Evolutionary conservation across 495 filamentous ascomycete genomes (phyloP).

Genomic region (Platismatia glauca): DNA sequence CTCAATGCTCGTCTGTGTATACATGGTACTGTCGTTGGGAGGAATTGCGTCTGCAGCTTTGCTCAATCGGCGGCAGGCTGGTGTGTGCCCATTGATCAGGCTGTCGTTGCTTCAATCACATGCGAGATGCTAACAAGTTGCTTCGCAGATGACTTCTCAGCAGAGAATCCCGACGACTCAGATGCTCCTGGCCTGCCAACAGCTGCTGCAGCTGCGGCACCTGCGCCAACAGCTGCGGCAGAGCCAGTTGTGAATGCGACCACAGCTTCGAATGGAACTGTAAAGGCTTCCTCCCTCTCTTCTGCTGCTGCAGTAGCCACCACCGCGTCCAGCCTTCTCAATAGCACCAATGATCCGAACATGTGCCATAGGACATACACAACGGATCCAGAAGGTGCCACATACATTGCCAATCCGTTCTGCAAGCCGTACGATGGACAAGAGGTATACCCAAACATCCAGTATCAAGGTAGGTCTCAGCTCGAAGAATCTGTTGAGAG

Average conservation of each 20-base stretch:
- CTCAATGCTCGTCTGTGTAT: slow-evolving; percentile 3
- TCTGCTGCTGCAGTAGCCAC: slow-evolving; percentile 7
- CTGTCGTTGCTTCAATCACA: neutral
- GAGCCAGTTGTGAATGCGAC: neutral
- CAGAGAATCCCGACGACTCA: neutral
- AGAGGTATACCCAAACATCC: neutral
- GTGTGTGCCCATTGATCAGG: slow-evolving; percentile 5
- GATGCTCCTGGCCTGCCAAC: neutral
- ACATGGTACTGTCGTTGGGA: neutral
- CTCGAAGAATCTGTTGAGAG: too few species aligned
- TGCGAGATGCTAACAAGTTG: neutral
- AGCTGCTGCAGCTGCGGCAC: neutral
- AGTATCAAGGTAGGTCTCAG: neutral
- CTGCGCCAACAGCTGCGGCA: neutral
- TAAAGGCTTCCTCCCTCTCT: slow-evolving; percentile 4
- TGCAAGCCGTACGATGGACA: slow-evolving; percentile 3
- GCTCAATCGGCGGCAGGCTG: slow-evolving; percentile 10
- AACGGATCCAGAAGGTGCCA: neutral
- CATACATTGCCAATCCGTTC: slow-evolving; percentile 9
- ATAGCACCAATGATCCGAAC: slow-evolving; percentile 18
- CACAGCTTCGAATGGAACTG: slow-evolving; percentile 5
- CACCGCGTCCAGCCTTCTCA: slow-evolving; percentile 7
- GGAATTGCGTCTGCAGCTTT: slow-evolving; percentile 7
- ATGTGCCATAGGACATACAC: slow-evolving; percentile 12
- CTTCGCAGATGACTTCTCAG: neutral